Percentiles rank a stretch among this genome's conserved stretches.
These are phyloP conservation scores for Russula sp. DNA, from an alignment of 768 basidiomycete genomes.

Conservation along the genomic window DNA sequence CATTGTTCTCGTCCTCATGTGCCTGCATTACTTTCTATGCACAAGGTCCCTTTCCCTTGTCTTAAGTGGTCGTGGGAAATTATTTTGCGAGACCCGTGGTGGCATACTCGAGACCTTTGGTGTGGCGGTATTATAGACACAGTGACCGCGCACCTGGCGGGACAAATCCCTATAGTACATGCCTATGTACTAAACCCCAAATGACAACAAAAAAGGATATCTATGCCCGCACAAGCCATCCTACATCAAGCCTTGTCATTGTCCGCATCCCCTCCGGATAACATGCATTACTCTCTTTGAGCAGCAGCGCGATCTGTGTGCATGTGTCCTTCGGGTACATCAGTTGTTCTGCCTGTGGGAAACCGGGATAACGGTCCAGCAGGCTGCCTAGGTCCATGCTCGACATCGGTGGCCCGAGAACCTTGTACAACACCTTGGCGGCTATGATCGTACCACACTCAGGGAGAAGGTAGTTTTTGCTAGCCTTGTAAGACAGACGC, in stretches of 20 bases:
- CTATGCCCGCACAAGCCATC: conserved; percentile 52
- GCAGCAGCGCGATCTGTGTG: conserved; percentile 54
- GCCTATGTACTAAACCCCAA: too few relatives aligned
- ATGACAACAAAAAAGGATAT: neutral
- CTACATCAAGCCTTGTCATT: conserved; percentile 79
- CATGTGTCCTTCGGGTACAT: conserved; percentile 78
- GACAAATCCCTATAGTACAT: neutral
- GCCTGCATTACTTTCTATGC: too few relatives aligned
- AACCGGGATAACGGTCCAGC: conserved; percentile 66
- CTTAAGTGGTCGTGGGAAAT: neutral
- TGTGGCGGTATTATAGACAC: neutral
- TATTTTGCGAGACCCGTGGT: too few relatives aligned
- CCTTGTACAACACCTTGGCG: conserved; percentile 82
- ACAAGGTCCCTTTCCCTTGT: neutral
- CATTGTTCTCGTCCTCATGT: neutral
- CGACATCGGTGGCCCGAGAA: conserved; percentile 53
- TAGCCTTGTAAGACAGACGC: conserved; percentile 62
- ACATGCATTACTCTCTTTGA: conserved; percentile 69
- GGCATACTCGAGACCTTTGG: too few relatives aligned
- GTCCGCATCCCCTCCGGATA: conserved; percentile 70
- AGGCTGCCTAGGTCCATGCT: conserved; percentile 48
- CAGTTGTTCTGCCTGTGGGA: conserved; percentile 83
- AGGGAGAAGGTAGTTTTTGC: conserved; percentile 48
- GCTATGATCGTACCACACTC: conserved; percentile 55
- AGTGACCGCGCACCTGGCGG: neutral